Conservation (phyloP, 306 rosid species). For the Acmispon strigosus region DNA sequence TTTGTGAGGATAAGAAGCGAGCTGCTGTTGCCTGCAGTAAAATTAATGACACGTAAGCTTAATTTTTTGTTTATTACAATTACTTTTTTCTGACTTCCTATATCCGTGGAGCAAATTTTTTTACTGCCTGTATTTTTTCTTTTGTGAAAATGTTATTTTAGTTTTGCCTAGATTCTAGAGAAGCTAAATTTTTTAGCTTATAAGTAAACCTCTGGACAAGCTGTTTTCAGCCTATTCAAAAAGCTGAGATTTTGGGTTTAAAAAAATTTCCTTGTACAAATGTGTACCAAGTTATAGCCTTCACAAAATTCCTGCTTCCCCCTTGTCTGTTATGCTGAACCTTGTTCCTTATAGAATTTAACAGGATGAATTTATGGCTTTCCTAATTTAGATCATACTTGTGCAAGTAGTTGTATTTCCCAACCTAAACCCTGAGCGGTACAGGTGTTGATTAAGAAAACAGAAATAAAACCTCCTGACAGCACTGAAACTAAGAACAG, state of each 20-base stretch:
- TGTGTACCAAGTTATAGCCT: not conserved
- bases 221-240: slow-evolving; percentile 1
- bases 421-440: not conserved
- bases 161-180: not conserved
- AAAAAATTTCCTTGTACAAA: not conserved
- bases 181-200: not conserved
- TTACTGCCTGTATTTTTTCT: not conserved
- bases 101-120: not conserved
- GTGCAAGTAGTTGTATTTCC: slow-evolving; percentile 4
- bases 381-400: not conserved
- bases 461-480: not conserved
- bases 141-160: not conserved
- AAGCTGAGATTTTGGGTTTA: not conserved
- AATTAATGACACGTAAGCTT: slow-evolving; percentile 58
- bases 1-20: slow-evolving; percentile 33
- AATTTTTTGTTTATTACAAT: not conserved
- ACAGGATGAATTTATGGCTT: not conserved
- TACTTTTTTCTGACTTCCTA: slow-evolving; percentile 4
- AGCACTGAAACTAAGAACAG: slow-evolving; percentile 9
- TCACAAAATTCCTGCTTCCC: not conserved
- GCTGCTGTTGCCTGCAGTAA: slow-evolving; percentile 32
- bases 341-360: slow-evolving; percentile 3
- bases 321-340: not conserved
- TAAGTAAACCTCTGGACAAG: not conserved
- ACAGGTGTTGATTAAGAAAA: slow-evolving; percentile 1